Base-by-base conservation (phyloP, 257 asterid species). In the Coffea canephora region DNA sequence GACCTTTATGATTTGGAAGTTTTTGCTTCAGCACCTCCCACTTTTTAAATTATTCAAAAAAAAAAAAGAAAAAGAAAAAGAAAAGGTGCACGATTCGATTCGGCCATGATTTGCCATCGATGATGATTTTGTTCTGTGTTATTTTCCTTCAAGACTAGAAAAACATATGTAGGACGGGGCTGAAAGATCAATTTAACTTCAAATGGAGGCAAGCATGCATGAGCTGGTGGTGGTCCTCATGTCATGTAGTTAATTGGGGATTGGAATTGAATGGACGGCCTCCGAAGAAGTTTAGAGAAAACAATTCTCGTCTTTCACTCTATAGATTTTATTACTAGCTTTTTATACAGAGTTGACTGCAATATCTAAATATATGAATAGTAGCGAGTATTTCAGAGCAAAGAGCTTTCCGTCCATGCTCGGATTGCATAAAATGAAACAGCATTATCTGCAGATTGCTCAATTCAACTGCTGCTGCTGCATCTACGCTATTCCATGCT, bases 1-100 rank as follows among this genome's bases (percentile, higher is more conserved):
- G 74, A 75, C 45, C 31, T 75, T 79, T 75, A 16, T 50, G 55
- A 62, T 76, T 75, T 75, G 83, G 83, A 79, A 69, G 54, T 70
- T 61, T 71, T 15, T 41, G 70, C 45, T 74, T 48, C 71, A 48
- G 78, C 50, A 79, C 52, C 68, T 62, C 57, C 50, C 55, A 6
- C 5, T 7, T 77, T 27, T 54, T 52, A 36, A 55, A 39, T 39
- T 39, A 39, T 39, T 39, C 43, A 39, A 39, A 39, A 39, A 39
- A 39, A 39, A 39, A 1, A 39, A 39, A n/a, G n/a, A n/a, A 39
- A 39, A 39, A 39, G 43, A 27, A 27, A 39, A 39, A 39, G 5
- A 39, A 39, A 39, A 39, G 43, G 43, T 39, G 43, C 67, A 73
- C 8, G 25, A 55, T 74, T 46, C 34, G 34, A 27, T 27, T 27